Evolutionary conservation across 768 basidiomycete species (phyloP).

Genomic region (Lentinula boryana): DNA sequence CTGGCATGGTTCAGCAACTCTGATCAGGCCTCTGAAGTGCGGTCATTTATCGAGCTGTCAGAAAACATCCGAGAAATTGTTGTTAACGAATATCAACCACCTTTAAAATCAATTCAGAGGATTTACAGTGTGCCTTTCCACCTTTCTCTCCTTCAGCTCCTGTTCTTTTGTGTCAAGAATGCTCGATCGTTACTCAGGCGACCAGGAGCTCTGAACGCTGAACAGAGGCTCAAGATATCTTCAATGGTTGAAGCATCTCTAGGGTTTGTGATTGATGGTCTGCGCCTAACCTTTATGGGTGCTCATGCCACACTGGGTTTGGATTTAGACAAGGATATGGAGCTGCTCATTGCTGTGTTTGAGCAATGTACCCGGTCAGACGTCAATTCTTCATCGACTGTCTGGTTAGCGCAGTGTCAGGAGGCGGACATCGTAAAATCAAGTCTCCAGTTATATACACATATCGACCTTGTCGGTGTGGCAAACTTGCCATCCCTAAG

Average conservation of each 20-base stretch:
- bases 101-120: conserved; percentile 67
- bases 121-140: conserved; percentile 67
- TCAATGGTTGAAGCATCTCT: conserved; percentile 58
- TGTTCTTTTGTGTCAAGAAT: conserved; percentile 72
- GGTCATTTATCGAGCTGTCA: conserved; percentile 57
- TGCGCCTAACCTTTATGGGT: conserved; percentile 57
- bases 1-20: conserved; percentile 66
- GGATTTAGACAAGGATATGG: conserved; percentile 76
- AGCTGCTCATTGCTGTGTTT: conserved; percentile 76
- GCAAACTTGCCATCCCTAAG: conserved; percentile 62
- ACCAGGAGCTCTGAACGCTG: conserved; percentile 47
- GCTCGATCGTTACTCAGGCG: conserved; percentile 44
- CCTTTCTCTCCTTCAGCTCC: conserved; percentile 68
- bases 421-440: conserved; percentile 73
- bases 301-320: conserved; percentile 51
- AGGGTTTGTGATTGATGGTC: conserved; percentile 61
- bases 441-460: conserved; percentile 68
- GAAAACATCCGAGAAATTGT: conserved; percentile 59
- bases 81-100: conserved; percentile 68
- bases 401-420: conserved; percentile 79
- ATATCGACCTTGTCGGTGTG: conserved; percentile 63
- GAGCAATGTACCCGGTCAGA: conserved; percentile 71
- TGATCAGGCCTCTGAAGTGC: conserved; percentile 48
- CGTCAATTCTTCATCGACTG: conserved; percentile 57
- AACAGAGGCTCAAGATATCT: conserved; percentile 55